A percentile compares a stretch with the other conserved stretches of the same genome.
phyloP scores from a whole-genome alignment of 257 asterid species.

The Salvia rosmarinus region DNA sequence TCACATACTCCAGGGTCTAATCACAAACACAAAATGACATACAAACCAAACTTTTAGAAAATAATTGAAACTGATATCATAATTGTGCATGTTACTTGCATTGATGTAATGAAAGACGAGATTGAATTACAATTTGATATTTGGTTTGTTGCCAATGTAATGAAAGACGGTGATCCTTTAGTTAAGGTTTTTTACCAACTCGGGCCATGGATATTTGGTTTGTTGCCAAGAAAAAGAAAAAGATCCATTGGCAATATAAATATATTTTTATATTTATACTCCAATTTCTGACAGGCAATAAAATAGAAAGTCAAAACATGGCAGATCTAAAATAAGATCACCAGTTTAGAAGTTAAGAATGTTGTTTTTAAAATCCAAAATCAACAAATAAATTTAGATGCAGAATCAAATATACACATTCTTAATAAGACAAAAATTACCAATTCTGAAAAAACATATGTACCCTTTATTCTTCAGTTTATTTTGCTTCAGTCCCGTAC shows the following conservation, averaged over 20 bases:
- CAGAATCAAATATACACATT: conserved; percentile 19
- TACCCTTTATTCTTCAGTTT: neutral
- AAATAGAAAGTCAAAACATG: conserved; percentile 2
- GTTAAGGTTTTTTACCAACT: conserved; percentile 39
- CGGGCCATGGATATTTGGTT: conserved; percentile 52
- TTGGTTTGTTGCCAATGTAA: too few species aligned
- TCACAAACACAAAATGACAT: neutral
- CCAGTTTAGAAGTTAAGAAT: neutral
- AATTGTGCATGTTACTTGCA: neutral
- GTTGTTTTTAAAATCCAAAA: neutral
- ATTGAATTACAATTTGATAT: neutral
- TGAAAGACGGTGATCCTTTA: too few species aligned
- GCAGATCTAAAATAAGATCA: conserved; percentile 21
- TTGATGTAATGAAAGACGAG: neutral
- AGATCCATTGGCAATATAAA: too few species aligned
- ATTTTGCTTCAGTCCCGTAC: conserved; percentile 1
- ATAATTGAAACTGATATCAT: neutral
- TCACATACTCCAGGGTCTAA: conserved; percentile 51
- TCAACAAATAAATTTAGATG: neutral
- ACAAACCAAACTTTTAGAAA: neutral
- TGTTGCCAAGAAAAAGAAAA: conserved; percentile 57
- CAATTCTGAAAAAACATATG: neutral
- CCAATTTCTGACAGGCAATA: conserved; percentile 23
- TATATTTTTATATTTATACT: too few species aligned
- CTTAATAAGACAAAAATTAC: neutral